Base-by-base conservation (phyloP, 2,329 filamentous ascomycete genomes). In the Myriosclerotinia scirpicola region DNA sequence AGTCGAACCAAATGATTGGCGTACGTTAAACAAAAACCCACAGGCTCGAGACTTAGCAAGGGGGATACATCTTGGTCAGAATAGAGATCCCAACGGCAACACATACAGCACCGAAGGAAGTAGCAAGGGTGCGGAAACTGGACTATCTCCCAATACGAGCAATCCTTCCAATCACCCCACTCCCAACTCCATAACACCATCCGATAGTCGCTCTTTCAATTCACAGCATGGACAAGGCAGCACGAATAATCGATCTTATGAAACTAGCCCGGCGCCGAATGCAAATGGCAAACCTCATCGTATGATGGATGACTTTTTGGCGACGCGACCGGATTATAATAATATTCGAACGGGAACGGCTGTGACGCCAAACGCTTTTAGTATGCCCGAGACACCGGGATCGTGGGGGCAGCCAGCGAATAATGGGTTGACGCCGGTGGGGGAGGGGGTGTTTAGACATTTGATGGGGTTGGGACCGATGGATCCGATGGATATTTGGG, bases 391-490 rank as follows among this genome's bases (percentile, higher is more conserved):
- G 26, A 76, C 84, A 65, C 71, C 81, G 2, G 76, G 75, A 50
- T 79, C 78, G 0, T 76, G 74, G 75, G 85, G 84, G 66, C 69
- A 58, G 72, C 81, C 42, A 71, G 77, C 52, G 77, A 77, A 54
- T 63, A 76, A 79, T 22, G 81, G 80, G 11, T 83, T 86, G 78
- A 83, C 83, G 26, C 83, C 83, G 6, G 81, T 85, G 17, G 81
- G 84, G 0, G 85, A 87, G 59, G 84, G 85, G 0, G 81, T 88
- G 54, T 76, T 88, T 56, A 79, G 83, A 67, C 82, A 84, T 11
- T 76, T 87, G 66, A 85, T 87, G 81, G 83, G 81, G 65, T 82
- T 87, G 78, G 83, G 82, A 9, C 80, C 84, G 40, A 85, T 88
- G 81, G 85, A 88, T 70, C 81, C 82, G 12, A 74, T 73, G 73